Evolutionary conservation across 257 asterid genomes (phyloP), one percentile per base, ranked within the genome.

Genomic region (Nicotiana sylvestris): DNA sequence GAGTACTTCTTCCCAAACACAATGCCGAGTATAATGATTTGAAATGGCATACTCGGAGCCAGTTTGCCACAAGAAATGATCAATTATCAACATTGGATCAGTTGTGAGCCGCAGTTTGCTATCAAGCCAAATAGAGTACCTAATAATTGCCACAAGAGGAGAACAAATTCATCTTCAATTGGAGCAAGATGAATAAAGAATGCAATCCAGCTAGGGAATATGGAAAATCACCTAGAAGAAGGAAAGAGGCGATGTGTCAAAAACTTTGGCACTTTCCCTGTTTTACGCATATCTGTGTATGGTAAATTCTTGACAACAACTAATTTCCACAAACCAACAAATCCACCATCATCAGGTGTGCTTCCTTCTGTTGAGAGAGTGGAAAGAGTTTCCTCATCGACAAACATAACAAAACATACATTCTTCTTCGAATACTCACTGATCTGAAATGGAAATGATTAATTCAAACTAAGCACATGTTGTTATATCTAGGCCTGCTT

Each of bases 71-170:
- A 95, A 84, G 83, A 93, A 93, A 86, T 91, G 86, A 82, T 95
- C 99, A 58, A 95, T 91, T 72, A 95, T 93, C 86, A 86, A 86
- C 93, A 94, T 86, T 30, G 98, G 99, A 83, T 95, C 99, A 62
- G 94, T 91, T 78, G 90, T 90, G 32, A 93, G 97, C 70, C 98
- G 91, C 92, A 94, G 84, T 86, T 95, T 95, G 92, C 99, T 95
- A 84, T 95, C 99, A 64, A 95, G 92, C 99, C 99, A 95, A 80
- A 95, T 94, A 51, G 97, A 93, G 86, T 93, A 94, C 95, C 99
- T 95, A 81, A 68, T 46, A 58, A 66, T 67, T 65, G 82, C 43
- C 85, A 78, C 69, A 84, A 76, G 67, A 70, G 76, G 82, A 58
- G 21, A 62, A 21, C 30, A 76, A 65, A 80, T 32, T 85, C 66